Conservation (phyloP, 78 protist genomes). For the Dictyostelium firmibasis region DNA sequence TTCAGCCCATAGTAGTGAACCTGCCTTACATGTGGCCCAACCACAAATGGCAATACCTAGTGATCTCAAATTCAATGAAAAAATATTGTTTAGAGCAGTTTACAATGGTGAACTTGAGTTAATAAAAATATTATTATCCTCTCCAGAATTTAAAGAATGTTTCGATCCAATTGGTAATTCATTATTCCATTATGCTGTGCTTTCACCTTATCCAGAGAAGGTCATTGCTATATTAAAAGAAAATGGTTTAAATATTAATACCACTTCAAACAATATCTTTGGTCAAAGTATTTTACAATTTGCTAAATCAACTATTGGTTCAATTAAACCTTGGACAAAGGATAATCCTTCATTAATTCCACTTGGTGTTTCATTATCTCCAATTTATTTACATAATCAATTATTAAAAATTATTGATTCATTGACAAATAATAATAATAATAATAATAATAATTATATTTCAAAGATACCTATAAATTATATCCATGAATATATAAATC, state of each 20-base stretch:
- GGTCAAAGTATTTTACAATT: neutral
- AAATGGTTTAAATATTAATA: neutral
- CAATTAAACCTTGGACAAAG: neutral
- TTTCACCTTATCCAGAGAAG: neutral
- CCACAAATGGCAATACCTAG: neutral
- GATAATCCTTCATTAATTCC: neutral
- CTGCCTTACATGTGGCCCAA: neutral
- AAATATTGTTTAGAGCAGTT: neutral
- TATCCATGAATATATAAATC: neutral
- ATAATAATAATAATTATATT: neutral
- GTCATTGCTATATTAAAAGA: neutral
- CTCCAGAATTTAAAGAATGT: neutral
- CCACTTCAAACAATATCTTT: neutral
- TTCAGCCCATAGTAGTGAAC: neutral
- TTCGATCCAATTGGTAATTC: neutral
- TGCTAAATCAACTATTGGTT: neutral
- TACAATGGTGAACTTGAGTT: neutral
- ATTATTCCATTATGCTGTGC: conserved; percentile 3
- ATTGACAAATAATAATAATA: too few species aligned
- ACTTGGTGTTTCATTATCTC: neutral
- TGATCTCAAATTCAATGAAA: neutral
- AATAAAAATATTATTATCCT: neutral
- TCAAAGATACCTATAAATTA: neutral
- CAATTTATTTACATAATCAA: neutral
- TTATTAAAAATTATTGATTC: neutral